phyloP scores from a whole-genome alignment of 225 moss, liverwort and hornwort species.

The Bryum argenteum region DNA sequence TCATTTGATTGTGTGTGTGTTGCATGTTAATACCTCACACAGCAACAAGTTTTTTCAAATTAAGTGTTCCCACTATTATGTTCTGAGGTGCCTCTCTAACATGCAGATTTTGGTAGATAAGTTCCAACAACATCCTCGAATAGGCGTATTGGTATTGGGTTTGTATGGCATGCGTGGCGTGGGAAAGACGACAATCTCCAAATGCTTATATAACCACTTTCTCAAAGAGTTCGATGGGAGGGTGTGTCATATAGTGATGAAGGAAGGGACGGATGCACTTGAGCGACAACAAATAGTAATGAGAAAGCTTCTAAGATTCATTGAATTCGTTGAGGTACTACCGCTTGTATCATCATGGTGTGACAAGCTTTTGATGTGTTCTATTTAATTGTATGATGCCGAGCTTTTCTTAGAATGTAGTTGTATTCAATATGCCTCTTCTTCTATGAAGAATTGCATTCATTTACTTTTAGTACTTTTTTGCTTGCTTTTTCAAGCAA shows the following conservation, averaged over 20 bases:
- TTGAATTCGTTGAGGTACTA: conserved; percentile 12
- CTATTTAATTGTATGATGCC: too few relatives aligned
- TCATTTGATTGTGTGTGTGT: too few relatives aligned
- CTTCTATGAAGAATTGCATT: too few relatives aligned
- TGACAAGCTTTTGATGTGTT: too few relatives aligned
- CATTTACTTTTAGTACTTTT: too few relatives aligned
- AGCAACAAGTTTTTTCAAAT: neutral
- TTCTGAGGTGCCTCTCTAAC: too few relatives aligned
- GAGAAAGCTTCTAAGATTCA: neutral
- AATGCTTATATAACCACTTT: conserved; percentile 16
- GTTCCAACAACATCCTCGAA: neutral
- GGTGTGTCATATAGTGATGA: conserved; percentile 9
- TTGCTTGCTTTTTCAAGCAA: too few relatives aligned
- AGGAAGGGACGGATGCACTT: neutral
- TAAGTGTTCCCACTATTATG: neutral
- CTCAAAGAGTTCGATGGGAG: conserved; percentile 8
- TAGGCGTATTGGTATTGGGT: neutral
- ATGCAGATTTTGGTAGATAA: neutral
- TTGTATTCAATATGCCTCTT: too few relatives aligned
- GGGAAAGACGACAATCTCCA: conserved; percentile 18
- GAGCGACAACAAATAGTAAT: neutral
- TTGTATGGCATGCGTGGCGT: conserved; percentile 21
- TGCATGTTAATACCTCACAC: too few relatives aligned
- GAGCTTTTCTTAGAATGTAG: too few relatives aligned
- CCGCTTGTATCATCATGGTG: too few relatives aligned